A percentile compares a stretch with the other conserved stretches of the same genome.
Conservation (phyloP, 352 stramenopile genomes). For the Phytopythium aichiense region DNA sequence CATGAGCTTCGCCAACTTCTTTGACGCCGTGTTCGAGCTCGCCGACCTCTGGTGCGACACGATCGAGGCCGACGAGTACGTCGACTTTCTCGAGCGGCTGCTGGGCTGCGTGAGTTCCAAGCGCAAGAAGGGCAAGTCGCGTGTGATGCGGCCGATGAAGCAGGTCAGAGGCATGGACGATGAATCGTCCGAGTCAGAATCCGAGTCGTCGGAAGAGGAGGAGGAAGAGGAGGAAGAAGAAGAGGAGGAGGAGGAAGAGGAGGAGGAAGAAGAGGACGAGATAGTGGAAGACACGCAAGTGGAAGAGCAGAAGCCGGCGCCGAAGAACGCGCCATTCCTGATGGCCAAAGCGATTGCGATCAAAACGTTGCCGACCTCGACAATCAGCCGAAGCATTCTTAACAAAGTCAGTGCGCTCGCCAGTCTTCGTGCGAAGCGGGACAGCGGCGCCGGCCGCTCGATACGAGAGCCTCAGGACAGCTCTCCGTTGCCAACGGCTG, state of each 20-base stretch:
- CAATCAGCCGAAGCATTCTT: neutral
- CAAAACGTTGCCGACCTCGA: constrained; percentile 14
- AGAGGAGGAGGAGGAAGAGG: constrained; percentile 8
- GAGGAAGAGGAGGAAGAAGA: constrained; percentile 23
- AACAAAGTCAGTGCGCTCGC: constrained; percentile 1
- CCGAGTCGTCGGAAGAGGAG: constrained; percentile 20
- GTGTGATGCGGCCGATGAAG: constrained; percentile 39
- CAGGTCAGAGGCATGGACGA: constrained; percentile 47
- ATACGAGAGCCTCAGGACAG: neutral
- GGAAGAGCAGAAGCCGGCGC: constrained; percentile 5
- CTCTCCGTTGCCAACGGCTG: neutral
- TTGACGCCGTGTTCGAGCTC: constrained; percentile 71
- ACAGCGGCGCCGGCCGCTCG: neutral
- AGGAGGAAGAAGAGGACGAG: constrained; percentile 14
- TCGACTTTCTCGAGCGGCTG: constrained; percentile 44
- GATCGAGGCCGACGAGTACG: constrained; percentile 62
- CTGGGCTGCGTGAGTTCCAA: constrained; percentile 32
- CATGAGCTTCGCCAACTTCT: constrained; percentile 72
- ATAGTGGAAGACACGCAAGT: constrained; percentile 9
- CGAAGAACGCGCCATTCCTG: constrained; percentile 11
- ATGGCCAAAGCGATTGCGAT: constrained; percentile 15
- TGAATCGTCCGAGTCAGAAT: constrained; percentile 31
- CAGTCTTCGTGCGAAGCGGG: neutral
- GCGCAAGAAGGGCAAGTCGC: constrained; percentile 13
- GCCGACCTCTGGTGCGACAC: constrained; percentile 72